Conservation (phyloP, 2,329 filamentous ascomycete species). For the Cladosporium phlei region DNA sequence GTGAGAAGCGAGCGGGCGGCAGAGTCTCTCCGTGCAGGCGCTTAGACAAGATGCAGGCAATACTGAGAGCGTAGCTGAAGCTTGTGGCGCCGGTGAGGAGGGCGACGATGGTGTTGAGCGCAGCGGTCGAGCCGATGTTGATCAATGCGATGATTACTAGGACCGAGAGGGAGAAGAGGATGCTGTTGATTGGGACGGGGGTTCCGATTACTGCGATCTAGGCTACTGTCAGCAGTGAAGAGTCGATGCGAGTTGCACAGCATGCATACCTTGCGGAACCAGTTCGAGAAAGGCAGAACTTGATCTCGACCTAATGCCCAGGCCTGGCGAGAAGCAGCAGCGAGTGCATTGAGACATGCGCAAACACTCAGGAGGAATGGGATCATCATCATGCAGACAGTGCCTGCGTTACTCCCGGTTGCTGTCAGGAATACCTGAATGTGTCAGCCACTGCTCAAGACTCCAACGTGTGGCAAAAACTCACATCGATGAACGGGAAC, state of each 20-base stretch:
- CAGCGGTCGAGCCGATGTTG: slow-evolving; percentile 6
- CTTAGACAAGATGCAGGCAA: slow-evolving; percentile 28
- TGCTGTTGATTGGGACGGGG: slow-evolving; percentile 22
- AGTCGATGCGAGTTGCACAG: background rate
- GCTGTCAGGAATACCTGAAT: slow-evolving; percentile 1
- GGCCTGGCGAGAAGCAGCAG: slow-evolving; percentile 7
- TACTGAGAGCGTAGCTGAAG: slow-evolving; percentile 35
- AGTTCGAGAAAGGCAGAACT: slow-evolving; percentile 8
- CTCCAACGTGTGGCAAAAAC: background rate
- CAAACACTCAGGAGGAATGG: slow-evolving; percentile 5
- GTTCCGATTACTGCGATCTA: slow-evolving; percentile 9
- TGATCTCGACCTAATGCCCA: slow-evolving; percentile 7
- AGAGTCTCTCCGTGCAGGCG: slow-evolving; percentile 21
- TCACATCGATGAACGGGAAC: slow-evolving; percentile 9
- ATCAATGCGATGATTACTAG: slow-evolving; percentile 18
- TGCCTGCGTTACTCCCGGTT: background rate
- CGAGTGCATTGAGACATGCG: slow-evolving; percentile 8
- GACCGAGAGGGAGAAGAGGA: slow-evolving; percentile 23
- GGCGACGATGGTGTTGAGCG: slow-evolving; percentile 9
- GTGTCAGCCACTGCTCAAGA: no score
- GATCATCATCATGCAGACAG: slow-evolving; percentile 6
- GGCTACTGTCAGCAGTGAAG: background rate
- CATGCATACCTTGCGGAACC: slow-evolving; percentile 7
- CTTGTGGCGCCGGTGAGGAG: slow-evolving; percentile 11
- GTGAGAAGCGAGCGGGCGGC: slow-evolving; percentile 21